These are phyloP conservation scores for Phanerochaete carnosa DNA, from an alignment of 768 basidiomycete species.

Conservation along the genomic window DNA sequence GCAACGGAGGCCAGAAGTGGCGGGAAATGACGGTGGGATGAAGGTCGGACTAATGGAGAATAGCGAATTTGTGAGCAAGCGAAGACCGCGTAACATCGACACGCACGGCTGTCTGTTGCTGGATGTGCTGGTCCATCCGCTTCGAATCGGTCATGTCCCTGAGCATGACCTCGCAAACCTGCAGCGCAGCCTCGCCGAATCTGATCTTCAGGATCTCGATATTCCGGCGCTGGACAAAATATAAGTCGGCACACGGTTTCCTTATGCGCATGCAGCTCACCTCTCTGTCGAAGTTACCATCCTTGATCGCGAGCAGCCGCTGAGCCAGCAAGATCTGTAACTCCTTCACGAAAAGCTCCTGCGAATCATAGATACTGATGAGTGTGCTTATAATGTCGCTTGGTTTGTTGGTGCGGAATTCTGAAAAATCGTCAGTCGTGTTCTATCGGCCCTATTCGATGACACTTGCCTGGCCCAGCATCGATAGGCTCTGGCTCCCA, in stretches of 20 bases:
- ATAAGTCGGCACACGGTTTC: background rate
- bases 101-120: conserved; percentile 48
- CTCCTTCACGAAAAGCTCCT: conserved; percentile 95
- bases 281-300: conserved; percentile 76
- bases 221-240: conserved; percentile 65
- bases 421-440: conserved; percentile 37
- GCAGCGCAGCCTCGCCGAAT: conserved; percentile 89
- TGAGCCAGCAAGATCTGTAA: conserved; percentile 90
- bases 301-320: conserved; percentile 72
- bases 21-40: conserved; percentile 91
- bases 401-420: conserved; percentile 87
- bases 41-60: conserved; percentile 51
- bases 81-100: too few species aligned
- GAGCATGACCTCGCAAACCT: conserved; percentile 98
- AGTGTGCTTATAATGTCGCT: conserved; percentile 95
- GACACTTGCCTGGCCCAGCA: conserved; percentile 77
- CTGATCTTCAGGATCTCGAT: conserved; percentile 94
- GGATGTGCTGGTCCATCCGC: conserved; percentile 84
- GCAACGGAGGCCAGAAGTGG: conserved; percentile 92
- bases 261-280: conserved; percentile 26
- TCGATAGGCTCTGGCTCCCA: conserved; percentile 98
- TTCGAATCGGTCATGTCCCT: conserved; percentile 95
- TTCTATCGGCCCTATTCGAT: background rate
- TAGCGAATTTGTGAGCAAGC: too few species aligned
- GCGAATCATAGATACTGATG: conserved; percentile 96